A percentile compares a stretch with the other conserved stretches of the same genome.
Conservation (phyloP, 1,139 yeast genomes). For the Candida tropicalis region DNA sequence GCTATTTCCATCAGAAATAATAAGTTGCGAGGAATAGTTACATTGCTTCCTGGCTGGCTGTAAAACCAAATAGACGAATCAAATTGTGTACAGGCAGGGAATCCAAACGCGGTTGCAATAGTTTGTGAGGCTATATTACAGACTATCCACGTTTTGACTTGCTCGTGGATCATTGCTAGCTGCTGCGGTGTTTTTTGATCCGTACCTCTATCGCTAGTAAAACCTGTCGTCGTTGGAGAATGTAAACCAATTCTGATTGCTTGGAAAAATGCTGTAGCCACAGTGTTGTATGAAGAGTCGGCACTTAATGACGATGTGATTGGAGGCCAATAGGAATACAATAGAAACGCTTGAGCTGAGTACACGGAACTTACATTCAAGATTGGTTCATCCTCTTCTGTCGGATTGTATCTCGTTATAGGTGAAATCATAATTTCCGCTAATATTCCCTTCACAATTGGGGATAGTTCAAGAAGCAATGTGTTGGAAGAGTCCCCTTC, state of each 20-base stretch:
- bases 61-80: slow-evolving; percentile 69
- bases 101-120: slow-evolving; percentile 90
- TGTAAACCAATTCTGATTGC: slow-evolving; percentile 92
- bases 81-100: slow-evolving; percentile 87
- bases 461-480: slow-evolving; percentile 59
- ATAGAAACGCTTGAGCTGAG: slow-evolving; percentile 87
- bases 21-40: slow-evolving; percentile 61
- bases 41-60: slow-evolving; percentile 40
- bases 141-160: slow-evolving; percentile 87
- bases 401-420: slow-evolving; percentile 78
- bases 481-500: slow-evolving; percentile 39
- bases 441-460: slow-evolving; percentile 70
- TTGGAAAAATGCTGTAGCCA: slow-evolving; percentile 88
- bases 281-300: slow-evolving; percentile 93
- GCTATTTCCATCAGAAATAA: slow-evolving; percentile 81
- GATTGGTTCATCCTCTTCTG: slow-evolving; percentile 75
- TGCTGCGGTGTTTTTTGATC: slow-evolving; percentile 27
- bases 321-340: slow-evolving; percentile 95
- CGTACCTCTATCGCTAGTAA: neutral
- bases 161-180: slow-evolving; percentile 63
- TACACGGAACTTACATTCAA: slow-evolving; percentile 90
- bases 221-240: slow-evolving; percentile 35
- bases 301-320: slow-evolving; percentile 91
- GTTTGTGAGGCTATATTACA: slow-evolving; percentile 89
- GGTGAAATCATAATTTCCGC: slow-evolving; percentile 92